Percentiles rank a stretch among this genome's conserved stretches.
Conservation (phyloP, 1,139 yeast species). For the Suhomyces wounanorum region DNA sequence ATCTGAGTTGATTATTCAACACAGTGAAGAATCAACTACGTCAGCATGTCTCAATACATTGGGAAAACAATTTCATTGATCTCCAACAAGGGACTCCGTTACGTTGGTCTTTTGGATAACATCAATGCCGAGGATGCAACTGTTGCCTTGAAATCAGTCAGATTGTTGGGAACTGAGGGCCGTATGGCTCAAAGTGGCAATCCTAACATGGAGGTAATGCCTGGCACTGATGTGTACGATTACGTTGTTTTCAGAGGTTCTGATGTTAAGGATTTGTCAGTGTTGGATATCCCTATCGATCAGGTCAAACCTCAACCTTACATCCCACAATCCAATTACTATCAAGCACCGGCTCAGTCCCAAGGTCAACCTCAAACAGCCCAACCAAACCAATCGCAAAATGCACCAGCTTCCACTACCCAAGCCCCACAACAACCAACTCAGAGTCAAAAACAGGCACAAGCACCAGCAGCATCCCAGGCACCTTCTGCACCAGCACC, state of each 20-base stretch:
- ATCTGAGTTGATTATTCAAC: not conserved
- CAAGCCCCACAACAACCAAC: constrained; percentile 24
- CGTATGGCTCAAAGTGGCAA: constrained; percentile 62
- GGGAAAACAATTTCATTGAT: constrained; percentile 91
- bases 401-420: constrained; percentile 16
- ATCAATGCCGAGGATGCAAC: constrained; percentile 92
- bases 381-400: constrained; percentile 19
- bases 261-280: constrained; percentile 87
- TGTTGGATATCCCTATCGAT: constrained; percentile 67
- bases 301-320: constrained; percentile 47
- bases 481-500: constrained; percentile 9
- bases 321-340: constrained; percentile 16
- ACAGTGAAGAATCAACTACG: not conserved
- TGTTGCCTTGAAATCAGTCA: constrained; percentile 79
- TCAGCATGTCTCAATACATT: constrained; percentile 75
- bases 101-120: constrained; percentile 83
- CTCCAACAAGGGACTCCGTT: constrained; percentile 84
- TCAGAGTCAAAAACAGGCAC: constrained; percentile 19
- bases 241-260: constrained; percentile 87
- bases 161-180: constrained; percentile 92
- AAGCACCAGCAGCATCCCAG: constrained; percentile 7
- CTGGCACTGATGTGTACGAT: constrained; percentile 73
- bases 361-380: constrained; percentile 14
- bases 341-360: constrained; percentile 11
- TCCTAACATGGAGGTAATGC: constrained; percentile 71